Conservation (phyloP, 768 basidiomycete species). For the Boletus sensibilis region DNA sequence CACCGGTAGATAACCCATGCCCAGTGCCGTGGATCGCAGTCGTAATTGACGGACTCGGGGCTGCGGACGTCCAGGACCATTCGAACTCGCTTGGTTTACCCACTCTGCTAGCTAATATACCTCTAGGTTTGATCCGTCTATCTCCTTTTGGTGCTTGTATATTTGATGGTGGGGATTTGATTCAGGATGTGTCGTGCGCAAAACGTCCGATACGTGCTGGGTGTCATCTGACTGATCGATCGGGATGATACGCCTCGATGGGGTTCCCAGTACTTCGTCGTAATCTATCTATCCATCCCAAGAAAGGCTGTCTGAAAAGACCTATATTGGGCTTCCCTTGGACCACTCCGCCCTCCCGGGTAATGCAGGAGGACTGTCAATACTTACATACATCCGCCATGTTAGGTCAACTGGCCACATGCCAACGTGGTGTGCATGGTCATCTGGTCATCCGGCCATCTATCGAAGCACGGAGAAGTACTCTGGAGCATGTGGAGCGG, state of each 20-base stretch:
- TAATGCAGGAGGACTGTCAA: not conserved
- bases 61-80: not conserved
- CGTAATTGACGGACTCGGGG: not conserved
- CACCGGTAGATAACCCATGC: not conserved
- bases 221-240: not conserved
- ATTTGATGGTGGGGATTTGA: not conserved
- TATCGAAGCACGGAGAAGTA: not conserved
- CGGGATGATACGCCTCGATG: not conserved
- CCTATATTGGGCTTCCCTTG: not conserved
- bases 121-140: not conserved
- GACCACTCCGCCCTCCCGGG: not conserved
- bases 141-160: not conserved
- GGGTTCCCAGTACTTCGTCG: not conserved
- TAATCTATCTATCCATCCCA: not conserved
- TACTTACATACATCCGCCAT: not conserved
- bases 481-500: not conserved
- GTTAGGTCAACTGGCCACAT: not conserved
- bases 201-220: not conserved
- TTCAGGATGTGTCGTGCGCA: not conserved
- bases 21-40: not conserved
- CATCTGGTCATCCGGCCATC: not conserved
- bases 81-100: not conserved
- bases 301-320: not conserved
- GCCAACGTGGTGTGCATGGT: not conserved
- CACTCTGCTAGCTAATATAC: not conserved